phyloP scores from a whole-genome alignment of 2,329 filamentous ascomycete genomes.

The Verticillium longisporum region DNA sequence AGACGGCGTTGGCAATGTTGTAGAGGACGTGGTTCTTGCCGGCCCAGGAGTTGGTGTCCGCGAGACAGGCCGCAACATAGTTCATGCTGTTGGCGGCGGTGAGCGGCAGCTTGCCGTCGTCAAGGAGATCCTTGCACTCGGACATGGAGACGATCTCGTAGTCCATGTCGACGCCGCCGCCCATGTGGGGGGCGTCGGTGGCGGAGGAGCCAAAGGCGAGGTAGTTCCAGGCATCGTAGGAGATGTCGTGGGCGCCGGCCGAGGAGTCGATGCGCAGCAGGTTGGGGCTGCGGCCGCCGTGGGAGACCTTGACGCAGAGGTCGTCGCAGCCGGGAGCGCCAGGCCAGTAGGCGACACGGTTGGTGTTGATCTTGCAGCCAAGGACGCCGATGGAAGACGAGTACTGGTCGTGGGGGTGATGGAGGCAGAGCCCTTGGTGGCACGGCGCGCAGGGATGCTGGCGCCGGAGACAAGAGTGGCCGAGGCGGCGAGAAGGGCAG shows the following conservation, averaged over 20 bases:
- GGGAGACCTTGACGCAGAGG: slow-evolving; percentile 48
- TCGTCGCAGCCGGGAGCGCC: slow-evolving; percentile 43
- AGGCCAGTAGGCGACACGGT: slow-evolving; percentile 58
- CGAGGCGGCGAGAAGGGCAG: slow-evolving; percentile 21
- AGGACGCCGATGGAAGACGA: slow-evolving; percentile 51
- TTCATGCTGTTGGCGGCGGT: slow-evolving; percentile 51
- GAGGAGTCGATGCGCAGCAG: slow-evolving; percentile 54
- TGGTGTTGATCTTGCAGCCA: slow-evolving; percentile 54
- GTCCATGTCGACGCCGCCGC: slow-evolving; percentile 44
- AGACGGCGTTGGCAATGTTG: slow-evolving; percentile 46
- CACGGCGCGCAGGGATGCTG: slow-evolving; percentile 11
- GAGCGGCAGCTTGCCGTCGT: slow-evolving; percentile 44
- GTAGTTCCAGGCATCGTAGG: slow-evolving; percentile 56
- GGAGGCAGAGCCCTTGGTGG: slow-evolving; percentile 20
- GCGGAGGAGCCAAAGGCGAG: slow-evolving; percentile 45
- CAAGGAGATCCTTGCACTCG: slow-evolving; percentile 43
- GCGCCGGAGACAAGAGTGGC: slow-evolving; percentile 17
- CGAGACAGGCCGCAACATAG: slow-evolving; percentile 40
- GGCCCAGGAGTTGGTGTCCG: slow-evolving; percentile 39
- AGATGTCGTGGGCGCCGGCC: slow-evolving; percentile 50
- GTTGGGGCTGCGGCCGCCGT: slow-evolving; percentile 41
- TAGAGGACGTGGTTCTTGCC: slow-evolving; percentile 41
- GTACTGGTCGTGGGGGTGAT: slow-evolving; percentile 49
- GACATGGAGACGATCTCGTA: slow-evolving; percentile 40
- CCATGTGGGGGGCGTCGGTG: slow-evolving; percentile 33